Base-by-base conservation (phyloP, 352 stramenopile genomes). In the Phytophthora multivora region DNA sequence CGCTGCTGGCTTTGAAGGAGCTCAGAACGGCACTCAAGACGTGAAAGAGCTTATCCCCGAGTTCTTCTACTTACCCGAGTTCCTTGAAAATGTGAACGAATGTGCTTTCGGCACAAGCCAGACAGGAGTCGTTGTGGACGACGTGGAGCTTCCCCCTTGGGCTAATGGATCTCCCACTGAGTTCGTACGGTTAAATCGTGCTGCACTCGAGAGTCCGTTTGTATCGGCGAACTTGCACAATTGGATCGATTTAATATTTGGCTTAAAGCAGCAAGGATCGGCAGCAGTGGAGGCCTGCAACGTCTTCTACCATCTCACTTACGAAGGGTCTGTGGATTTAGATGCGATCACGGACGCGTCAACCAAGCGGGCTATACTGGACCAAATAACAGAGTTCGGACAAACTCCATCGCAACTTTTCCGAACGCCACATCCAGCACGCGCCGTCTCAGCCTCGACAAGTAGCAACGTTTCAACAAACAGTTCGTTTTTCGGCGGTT, bases 211-310 rank as follows among this genome's bases (percentile, higher is more conserved):
- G 75, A 98, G 91, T 68, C 80, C 96, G 46, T 91, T 97, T 60
- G 97, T 98, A 39, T 98, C 95, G n/a, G 76, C 88, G 33, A 91
- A 98, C 71, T 69, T 99, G 40, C 95, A 98, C 52, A 83, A 98
- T 63, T 99, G 97, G 97, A 98, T 99, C 67, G 97, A 99, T 66
- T 75, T 99, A 45, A 98, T 99, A 38, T 99, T 99, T 76, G 98
- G 97, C 5, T 94, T 75, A 62, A 99, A 97, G 67, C 97, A 99
- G 71, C 93, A 98, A 66, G 97, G 97, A 2, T 49, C 78, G 10
- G 87, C 92, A 26, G 97, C 97, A 0, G 89, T 98, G 15, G 86
- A 97, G 41, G 90, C 91, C 1, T 86, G 97, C 60, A 99, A 99
- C 73, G 89, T 99, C 8, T 99, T 98, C 64, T 98, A 99, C 60